Evolutionary conservation across 352 stramenopile species (phyloP), one percentile per base, ranked within the genome.

Genomic region (Phytophthora fragariaefolia): DNA sequence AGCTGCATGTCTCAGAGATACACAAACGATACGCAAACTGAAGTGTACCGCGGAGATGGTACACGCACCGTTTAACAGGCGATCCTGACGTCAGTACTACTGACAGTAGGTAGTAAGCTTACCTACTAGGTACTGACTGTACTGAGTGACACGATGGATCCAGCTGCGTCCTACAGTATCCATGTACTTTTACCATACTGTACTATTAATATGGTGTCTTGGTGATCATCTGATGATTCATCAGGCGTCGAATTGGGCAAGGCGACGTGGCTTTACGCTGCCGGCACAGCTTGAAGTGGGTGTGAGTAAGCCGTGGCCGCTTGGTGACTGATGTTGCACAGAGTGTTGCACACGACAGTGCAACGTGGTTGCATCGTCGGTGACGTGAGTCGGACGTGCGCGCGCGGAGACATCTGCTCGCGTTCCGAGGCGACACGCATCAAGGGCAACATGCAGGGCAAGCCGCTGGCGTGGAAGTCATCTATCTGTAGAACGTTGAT

Each of bases 11-110:
- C 38, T 50, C 52, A 59, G 22, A 13, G 12, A 27, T 5, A 60
- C 52, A 40, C 38, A 24, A 50, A 26, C 24, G 38, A 18, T 53
- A 48, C 42, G 58, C 58, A 65, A 52, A 59, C 15, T 63, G 43
- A 57, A 7, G 50, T 6, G 30, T 54, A 57, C 32, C 43, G 12
- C 4, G 22, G 20, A 36, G 34, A 7, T 24, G 59, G 50, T 55
- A 67, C 50, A 12, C 17, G 12, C 2, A 1, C 7, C 5, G 42
- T 62, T 53, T 36, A 53, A 62, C 54, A 15, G 27, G n/a, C n/a
- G n/a, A n/a, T n/a, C n/a, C n/a, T 17, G 26, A 45, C 54, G 28
- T 45, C n/a, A 28, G 23, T 20, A n/a, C n/a, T 7, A 36, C 30
- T n/a, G n/a, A n/a, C n/a, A n/a, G n/a, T n/a, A n/a, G n/a, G n/a